Percentiles rank a stretch among this genome's conserved stretches.
phyloP scores from a whole-genome alignment of 2,329 filamentous ascomycete species.

The Colletotrichum lentis region DNA sequence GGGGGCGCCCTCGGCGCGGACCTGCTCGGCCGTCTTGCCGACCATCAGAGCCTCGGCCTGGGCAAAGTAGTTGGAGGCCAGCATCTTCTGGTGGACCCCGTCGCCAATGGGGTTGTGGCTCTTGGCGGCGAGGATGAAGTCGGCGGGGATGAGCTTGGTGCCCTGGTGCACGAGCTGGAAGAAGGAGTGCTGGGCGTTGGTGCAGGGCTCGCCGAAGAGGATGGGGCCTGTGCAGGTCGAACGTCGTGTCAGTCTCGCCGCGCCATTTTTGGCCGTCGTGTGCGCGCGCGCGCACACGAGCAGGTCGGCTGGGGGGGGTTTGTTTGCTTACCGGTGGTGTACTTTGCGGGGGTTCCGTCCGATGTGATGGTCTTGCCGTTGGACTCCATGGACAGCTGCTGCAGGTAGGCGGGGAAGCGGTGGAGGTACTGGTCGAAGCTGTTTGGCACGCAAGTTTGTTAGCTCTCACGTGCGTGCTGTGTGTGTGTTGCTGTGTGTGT shows the following conservation, averaged over 20 bases:
- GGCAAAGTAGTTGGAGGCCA: constrained; percentile 90
- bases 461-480: too few species aligned
- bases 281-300: background rate
- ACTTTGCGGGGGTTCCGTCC: constrained; percentile 91
- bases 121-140: constrained; percentile 96
- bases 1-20: constrained; percentile 76
- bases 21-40: constrained; percentile 82
- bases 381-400: constrained; percentile 99
- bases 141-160: constrained; percentile 97
- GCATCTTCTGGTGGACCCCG: constrained; percentile 96
- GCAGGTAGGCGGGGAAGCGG: constrained; percentile 98
- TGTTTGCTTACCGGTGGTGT: constrained; percentile 77
- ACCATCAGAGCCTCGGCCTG: constrained; percentile 92
- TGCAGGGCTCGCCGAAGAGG: constrained; percentile 96
- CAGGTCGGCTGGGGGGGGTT: background rate
- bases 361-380: constrained; percentile 97
- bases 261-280: too few species aligned
- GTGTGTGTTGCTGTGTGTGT: too few species aligned
- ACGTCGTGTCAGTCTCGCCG: constrained; percentile 14
- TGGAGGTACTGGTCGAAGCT: constrained; percentile 99
- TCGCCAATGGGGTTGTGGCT: constrained; percentile 94
- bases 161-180: constrained; percentile 99
- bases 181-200: constrained; percentile 99
- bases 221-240: constrained; percentile 68
- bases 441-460: constrained; percentile 17